phyloP scores from a whole-genome alignment of 805 yeast genomes.

The Sugiyamaella floridensis region DNA sequence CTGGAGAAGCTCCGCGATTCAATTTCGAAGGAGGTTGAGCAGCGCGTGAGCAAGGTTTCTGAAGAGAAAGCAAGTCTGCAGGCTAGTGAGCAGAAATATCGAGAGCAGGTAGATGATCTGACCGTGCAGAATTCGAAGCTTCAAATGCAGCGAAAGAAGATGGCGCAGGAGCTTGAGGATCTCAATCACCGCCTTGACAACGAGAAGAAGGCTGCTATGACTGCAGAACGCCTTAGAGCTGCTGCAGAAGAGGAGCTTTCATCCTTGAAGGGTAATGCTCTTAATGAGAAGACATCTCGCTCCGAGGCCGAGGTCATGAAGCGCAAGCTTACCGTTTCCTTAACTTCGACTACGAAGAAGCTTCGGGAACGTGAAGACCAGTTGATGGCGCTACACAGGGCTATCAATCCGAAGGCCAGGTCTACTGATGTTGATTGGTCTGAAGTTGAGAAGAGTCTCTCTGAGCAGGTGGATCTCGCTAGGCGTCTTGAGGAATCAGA shows the following conservation, averaged over 20 bases:
- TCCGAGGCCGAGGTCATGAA: slow-evolving; percentile 22
- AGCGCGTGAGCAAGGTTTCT: slow-evolving; percentile 35
- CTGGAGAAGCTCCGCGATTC: slow-evolving; percentile 19
- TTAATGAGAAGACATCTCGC: slow-evolving; percentile 19
- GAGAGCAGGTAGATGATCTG: slow-evolving; percentile 19
- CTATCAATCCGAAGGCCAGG: slow-evolving; percentile 14
- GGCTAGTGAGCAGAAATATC: slow-evolving; percentile 27
- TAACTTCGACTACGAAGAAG: slow-evolving; percentile 16
- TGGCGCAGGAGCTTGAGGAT: slow-evolving; percentile 27
- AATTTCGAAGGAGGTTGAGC: slow-evolving; percentile 13
- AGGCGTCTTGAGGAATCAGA: slow-evolving; percentile 28
- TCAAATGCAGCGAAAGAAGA: slow-evolving; percentile 15
- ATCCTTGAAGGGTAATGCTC: slow-evolving; percentile 14
- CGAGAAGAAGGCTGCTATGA: slow-evolving; percentile 19
- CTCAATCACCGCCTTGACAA: slow-evolving; percentile 23
- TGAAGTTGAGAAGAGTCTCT: slow-evolving; percentile 33
- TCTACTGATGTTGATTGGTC: slow-evolving; percentile 30
- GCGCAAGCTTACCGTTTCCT: slow-evolving; percentile 17
- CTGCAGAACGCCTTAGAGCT: slow-evolving; percentile 17
- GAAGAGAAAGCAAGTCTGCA: slow-evolving; percentile 42
- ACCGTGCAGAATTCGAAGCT: slow-evolving; percentile 11
- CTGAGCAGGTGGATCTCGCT: slow-evolving; percentile 20
- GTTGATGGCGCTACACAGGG: slow-evolving; percentile 16
- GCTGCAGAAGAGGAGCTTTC: slow-evolving; percentile 18
- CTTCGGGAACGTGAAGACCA: slow-evolving; percentile 19